Base-by-base conservation (phyloP, 768 basidiomycete genomes). In the Mycena galopus region DNA sequence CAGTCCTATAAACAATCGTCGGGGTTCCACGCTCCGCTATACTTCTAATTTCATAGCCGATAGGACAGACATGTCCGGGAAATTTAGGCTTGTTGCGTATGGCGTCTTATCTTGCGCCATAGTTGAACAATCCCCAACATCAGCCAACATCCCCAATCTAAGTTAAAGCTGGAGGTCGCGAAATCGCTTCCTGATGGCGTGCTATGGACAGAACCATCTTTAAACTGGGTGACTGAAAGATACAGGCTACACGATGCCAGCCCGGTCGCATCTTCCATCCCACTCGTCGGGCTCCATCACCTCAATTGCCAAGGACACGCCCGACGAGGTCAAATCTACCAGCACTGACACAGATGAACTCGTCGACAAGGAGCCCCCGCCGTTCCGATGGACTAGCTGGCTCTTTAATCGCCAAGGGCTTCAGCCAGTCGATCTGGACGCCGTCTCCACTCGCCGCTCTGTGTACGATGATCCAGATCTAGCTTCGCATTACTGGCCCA, bases 381-480 rank as follows among this genome's bases (percentile, higher is more conserved):
- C 83, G 12, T 81, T 84, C 75, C 82, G 76, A 61, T 78, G 84
- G 42, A 78, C 79, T 55, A 74, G 81, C 69, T 84, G 76, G 77
- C 68, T 86, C 17, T 81, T 85, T 59, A 77, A 78, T 35, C 80
- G 80, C 23, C 70, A 77, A 19, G 57, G 66, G 30, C 63, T 69
- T 39, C 73, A 74, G 10, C 69, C 75, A 3, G 42, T 74, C 14
- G 81, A 84, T 67, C 79, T 78, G 14, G 85, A 87, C 61, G 76
- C 85, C 17, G 84, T 83, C 57, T 82, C 88, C 5, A 90, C 89
- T n/a, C 84, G 81, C 32, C 84, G 86, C 8, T 88, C 88, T 2
- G 86, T 89, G 19, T 90, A 84, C 73, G 88, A 90, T 58, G 87
- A 90, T 67, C 86, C 86, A 16, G 75, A 81, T 35, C 79, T 87